These are phyloP conservation scores for Clarireedia monteithiana DNA, from an alignment of 2,329 filamentous ascomycete genomes.

Conservation along the genomic window DNA sequence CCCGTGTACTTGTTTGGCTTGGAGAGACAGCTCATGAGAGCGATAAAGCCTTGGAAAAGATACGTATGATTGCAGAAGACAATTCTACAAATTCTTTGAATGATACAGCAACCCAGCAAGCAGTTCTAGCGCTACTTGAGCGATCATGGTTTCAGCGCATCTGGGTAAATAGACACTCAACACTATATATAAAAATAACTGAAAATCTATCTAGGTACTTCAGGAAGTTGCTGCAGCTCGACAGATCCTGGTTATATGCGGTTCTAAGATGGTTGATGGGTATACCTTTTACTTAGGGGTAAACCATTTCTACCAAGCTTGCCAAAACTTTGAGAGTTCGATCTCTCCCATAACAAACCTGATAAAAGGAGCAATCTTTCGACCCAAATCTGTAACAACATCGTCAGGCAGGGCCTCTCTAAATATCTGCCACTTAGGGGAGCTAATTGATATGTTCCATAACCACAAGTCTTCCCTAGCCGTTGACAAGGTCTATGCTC, in stretches of 20 bases:
- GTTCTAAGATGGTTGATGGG: background rate
- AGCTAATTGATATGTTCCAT: background rate
- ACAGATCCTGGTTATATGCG: too few relatives aligned
- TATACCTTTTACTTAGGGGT: background rate
- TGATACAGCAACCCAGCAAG: too few relatives aligned
- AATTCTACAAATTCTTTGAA: too few relatives aligned
- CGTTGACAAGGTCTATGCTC: background rate
- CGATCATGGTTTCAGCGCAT: conserved; percentile 8
- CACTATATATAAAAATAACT: too few relatives aligned
- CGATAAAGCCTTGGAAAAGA: too few relatives aligned
- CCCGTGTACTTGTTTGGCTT: background rate
- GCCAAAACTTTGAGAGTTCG: background rate
- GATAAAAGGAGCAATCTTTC: background rate
- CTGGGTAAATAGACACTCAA: background rate
- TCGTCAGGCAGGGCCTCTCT: background rate
- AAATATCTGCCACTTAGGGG: background rate
- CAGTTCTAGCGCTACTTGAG: background rate
- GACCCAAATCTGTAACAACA: background rate
- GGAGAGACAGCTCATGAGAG: background rate
- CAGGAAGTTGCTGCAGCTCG: background rate
- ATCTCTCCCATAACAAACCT: background rate
- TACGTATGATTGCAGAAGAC: too few relatives aligned
- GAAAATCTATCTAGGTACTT: background rate
- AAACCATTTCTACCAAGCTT: background rate
- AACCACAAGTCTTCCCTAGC: background rate